Percentiles rank a stretch among this genome's conserved stretches.
Evolutionary conservation across 106 monocot genomes (phyloP).

Genomic region (Phalaenopsis aphrodite): DNA sequence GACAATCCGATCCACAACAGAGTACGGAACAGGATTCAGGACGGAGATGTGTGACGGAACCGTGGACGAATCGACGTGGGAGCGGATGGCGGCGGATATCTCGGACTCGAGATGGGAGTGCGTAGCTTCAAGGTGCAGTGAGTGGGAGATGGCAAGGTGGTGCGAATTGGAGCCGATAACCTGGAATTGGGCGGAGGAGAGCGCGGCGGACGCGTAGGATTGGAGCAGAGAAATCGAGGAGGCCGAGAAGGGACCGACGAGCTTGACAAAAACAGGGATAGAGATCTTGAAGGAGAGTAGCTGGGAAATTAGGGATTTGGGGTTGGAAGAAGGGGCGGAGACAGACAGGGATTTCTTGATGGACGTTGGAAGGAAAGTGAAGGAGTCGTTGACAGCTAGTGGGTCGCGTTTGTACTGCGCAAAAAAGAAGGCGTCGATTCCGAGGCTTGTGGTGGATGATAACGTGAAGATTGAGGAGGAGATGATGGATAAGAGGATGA

Average conservation of each 20-base stretch:
- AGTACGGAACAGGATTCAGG: slow-evolving; percentile 45
- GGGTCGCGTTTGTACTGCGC: slow-evolving; percentile 36
- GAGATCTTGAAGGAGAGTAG: slow-evolving; percentile 38
- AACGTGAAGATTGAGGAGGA: neutral
- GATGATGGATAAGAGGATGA: neutral
- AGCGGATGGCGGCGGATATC: slow-evolving; percentile 38
- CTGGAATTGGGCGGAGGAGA: slow-evolving; percentile 44
- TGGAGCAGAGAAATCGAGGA: slow-evolving; percentile 33
- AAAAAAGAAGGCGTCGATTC: slow-evolving; percentile 61
- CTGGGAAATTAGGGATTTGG: slow-evolving; percentile 16
- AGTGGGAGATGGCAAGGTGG: slow-evolving; percentile 56
- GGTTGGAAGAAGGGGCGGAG: neutral
- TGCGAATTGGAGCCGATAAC: slow-evolving; percentile 34
- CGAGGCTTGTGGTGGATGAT: slow-evolving; percentile 11
- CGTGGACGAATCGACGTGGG: slow-evolving; percentile 41
- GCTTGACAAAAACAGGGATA: slow-evolving; percentile 62
- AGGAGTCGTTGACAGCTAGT: slow-evolving; percentile 43
- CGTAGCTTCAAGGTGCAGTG: slow-evolving; percentile 43
- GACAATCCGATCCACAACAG: slow-evolving; percentile 49
- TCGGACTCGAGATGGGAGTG: slow-evolving; percentile 19
- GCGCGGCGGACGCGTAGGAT: slow-evolving; percentile 33
- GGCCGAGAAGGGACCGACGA: slow-evolving; percentile 67
- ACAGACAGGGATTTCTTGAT: slow-evolving; percentile 32
- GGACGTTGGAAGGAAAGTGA: slow-evolving; percentile 31
- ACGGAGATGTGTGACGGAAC: slow-evolving; percentile 41